Percentiles rank a stretch among this genome's conserved stretches.
Evolutionary conservation across 345 rosid species (phyloP).

Genomic region (Aegle marmelos): DNA sequence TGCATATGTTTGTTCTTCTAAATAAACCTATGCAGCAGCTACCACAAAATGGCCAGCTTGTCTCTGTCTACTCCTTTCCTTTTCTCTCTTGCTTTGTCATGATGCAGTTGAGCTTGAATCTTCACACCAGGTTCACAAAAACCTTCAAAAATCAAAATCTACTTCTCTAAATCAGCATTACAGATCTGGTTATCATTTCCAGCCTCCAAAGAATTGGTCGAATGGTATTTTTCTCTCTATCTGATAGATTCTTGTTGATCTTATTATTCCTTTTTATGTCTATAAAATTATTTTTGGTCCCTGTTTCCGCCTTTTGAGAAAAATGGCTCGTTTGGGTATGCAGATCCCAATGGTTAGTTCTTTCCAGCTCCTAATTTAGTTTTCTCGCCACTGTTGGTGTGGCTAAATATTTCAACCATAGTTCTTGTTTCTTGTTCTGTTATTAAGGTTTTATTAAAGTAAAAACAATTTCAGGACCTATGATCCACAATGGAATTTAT

Average conservation of each 20-base stretch:
- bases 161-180: conserved; percentile 43
- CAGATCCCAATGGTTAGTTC: conserved; percentile 80
- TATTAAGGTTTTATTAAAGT: too few species aligned
- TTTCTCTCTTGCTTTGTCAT: conserved; percentile 30
- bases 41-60: conserved; percentile 11
- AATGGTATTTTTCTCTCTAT: conserved; percentile 35
- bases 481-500: conserved; percentile 71
- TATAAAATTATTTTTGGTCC: conserved; percentile 6
- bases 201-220: conserved; percentile 76
- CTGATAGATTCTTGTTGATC: background rate
- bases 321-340: conserved; percentile 19
- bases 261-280: background rate
- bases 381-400: too few species aligned
- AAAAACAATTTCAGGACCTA: conserved; percentile 42
- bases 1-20: background rate
- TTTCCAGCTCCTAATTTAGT: background rate
- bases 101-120: too few species aligned
- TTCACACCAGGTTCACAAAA: too few species aligned
- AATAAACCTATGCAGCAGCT: background rate
- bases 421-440: background rate
- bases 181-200: conserved; percentile 68
- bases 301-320: conserved; percentile 10
- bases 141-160: conserved; percentile 16
- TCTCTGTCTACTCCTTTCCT: conserved; percentile 22
- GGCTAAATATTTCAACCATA: background rate